These are phyloP conservation scores for Trichosporon coremiiforme DNA, from an alignment of 1,284 basidiomycete genomes.

Conservation along the genomic window DNA sequence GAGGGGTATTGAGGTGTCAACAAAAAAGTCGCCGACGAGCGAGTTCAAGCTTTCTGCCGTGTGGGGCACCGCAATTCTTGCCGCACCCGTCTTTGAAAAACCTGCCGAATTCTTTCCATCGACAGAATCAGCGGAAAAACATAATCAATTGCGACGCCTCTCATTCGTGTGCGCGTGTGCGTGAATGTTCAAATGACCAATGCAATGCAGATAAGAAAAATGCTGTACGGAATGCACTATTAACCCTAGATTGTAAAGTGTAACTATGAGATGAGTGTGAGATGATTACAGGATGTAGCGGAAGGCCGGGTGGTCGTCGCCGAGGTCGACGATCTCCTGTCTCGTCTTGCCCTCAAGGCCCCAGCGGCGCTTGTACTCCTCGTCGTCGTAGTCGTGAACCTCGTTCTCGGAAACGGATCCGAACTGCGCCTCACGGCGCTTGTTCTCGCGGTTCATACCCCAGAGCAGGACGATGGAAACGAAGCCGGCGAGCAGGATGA, in stretches of 20 bases:
- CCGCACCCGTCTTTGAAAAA: background rate
- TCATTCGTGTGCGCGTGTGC: background rate
- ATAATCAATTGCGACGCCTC: background rate
- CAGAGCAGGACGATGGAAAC: conserved; percentile 45
- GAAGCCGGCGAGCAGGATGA: conserved; percentile 45
- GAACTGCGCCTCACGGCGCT: conserved; percentile 47
- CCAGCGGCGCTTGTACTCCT: conserved; percentile 47
- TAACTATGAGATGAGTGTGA: no score
- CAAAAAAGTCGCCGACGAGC: conserved; percentile 1
- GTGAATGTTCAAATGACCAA: background rate
- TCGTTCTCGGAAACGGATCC: conserved; percentile 62
- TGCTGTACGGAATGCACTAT: background rate
- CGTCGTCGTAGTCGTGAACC: conserved; percentile 57
- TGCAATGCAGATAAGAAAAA: conserved; percentile 3
- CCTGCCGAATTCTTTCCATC: background rate
- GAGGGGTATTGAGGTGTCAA: background rate
- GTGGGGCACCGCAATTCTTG: background rate
- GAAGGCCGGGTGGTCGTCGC: conserved; percentile 54
- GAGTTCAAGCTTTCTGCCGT: background rate
- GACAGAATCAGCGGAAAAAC: background rate
- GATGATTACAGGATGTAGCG: conserved; percentile 39
- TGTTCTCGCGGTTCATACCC: conserved; percentile 51
- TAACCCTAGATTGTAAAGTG: conserved; percentile 6
- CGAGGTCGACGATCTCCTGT: conserved; percentile 56
- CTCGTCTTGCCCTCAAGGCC: conserved; percentile 53